Base-by-base conservation (phyloP, 2,329 filamentous ascomycete species). In the Nemania bipapillata region DNA sequence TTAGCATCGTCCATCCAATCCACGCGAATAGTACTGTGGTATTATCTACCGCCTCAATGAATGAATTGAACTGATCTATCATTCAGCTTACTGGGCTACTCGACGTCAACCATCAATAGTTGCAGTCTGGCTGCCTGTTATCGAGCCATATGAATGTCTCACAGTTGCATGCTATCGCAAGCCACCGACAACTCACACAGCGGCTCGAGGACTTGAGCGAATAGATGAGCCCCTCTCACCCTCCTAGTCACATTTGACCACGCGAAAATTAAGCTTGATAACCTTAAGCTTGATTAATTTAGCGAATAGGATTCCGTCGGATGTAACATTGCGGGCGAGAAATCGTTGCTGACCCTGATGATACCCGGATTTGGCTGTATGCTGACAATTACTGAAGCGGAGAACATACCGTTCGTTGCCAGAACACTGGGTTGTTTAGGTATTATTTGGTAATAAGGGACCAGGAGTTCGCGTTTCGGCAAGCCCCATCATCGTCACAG, bases 321-420 rank as follows among this genome's bases (percentile, higher is more conserved):
- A 69, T 63, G 66, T 60, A 54, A 62, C 58, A 58, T 42, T 65
- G 40, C 47, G 57, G 54, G 28, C n/a, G 47, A 55, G 63, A 63
- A 66, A 49, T 57, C 52, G 66, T 62, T 62, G 56, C 62, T 65
- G 62, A 58, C 66, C 62, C 35, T 47, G 52, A 65, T 62, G 45
- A 47, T 20, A 62, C 62, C 50, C 47, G 42, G 56, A 30, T 45
- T 61, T 12, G 35, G 50, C 26, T 45, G 35, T 37, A 47, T 64
- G 66, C 56, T 69, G 63, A 69, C 66, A 69, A 69, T 69, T 69
- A 69, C 62, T 50, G 49, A 56, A 49, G 63, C 42, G 56, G 56
- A 60, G 63, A 55, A 55, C 56, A 56, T 20, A 37, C 47, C 45
- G 35, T 58, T 58, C 32, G 47, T 59, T 65, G 45, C 63, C 55